Conservation (phyloP, 73 alveolate species). For the Paramecium pentaurelia region DNA sequence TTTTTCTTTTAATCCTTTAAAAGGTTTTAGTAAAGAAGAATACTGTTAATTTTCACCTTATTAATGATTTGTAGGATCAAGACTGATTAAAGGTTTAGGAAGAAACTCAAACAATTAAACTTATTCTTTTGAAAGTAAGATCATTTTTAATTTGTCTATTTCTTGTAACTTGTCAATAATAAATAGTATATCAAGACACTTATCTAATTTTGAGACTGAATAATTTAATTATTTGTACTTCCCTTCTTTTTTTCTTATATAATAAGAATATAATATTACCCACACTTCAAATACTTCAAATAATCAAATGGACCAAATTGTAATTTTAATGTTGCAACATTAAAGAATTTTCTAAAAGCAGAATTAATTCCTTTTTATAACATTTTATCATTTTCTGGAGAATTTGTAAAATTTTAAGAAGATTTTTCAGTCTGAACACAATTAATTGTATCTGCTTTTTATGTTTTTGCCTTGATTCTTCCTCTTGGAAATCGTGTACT, state of each 20-base stretch:
- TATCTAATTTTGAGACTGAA: constrained; percentile 5
- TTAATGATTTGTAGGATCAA: neutral
- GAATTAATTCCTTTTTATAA: neutral
- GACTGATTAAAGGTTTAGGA: constrained; percentile 50
- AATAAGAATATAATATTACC: neutral
- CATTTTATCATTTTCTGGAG: neutral
- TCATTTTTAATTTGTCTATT: constrained; percentile 60
- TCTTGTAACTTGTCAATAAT: constrained; percentile 48
- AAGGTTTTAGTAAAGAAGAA: neutral
- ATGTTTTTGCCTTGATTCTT: neutral
- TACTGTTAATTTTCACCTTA: neutral
- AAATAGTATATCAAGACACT: constrained; percentile 31
- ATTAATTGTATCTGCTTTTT: neutral
- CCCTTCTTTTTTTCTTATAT: neutral
- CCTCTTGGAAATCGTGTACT: constrained; percentile 3
- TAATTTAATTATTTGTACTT: neutral
- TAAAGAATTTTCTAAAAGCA: neutral
- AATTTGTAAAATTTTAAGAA: neutral
- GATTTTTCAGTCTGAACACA: neutral
- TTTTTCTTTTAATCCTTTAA: neutral
- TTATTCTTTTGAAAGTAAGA: neutral
- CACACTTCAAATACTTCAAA: neutral
- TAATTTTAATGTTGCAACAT: neutral
- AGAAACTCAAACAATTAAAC: constrained; percentile 41
- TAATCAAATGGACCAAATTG: neutral